Base-by-base conservation (phyloP, 2,329 filamentous ascomycete genomes). In the Talaromyces sp. region DNA sequence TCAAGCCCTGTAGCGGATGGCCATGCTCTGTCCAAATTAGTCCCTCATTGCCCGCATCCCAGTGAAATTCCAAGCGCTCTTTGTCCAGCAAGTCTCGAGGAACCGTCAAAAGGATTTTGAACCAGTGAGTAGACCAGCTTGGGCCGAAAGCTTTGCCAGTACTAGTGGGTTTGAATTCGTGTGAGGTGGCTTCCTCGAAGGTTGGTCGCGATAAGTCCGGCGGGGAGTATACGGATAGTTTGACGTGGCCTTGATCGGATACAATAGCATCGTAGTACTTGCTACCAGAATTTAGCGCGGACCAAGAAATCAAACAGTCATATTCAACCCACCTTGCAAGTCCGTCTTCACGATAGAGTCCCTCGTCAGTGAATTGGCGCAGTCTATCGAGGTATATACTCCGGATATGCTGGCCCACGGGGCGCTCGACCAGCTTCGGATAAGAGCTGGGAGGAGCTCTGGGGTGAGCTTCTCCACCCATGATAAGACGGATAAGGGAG, bases 91-190 rank as follows among this genome's bases (percentile, higher is more conserved):
- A 84, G 12, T 91, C 80, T 61, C 85, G 73, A 7, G 95, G 93
- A 14, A 98, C 84, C 4, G 85, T 91, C 66, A 99, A 79, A 62
- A 88, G 81, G 62, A 97, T 85, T 69, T 88, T 91, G 84, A 99
- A 96, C 95, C 95, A 99, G 76, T 98, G 95, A 8, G 95, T 99
- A 1, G 92, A 90, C 95, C 95, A 99, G 39, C 92, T 95, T 1
- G 95, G 95, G 0, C 95, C 95, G 69, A 98, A 98, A 6, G 82
- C 86, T 63, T 89, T 83, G 64, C 93, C 93, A 61, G 92, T 86
- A 18, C 84, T 80, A 8, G 93, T 90, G 56, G 88, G 83, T 58
- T 83, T 84, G 80, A 93, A 99, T 6, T 88, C 80, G 68, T 96
- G 87, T n/a, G 81, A 83, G 12, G 82, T 86, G 12, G 93, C 93